Evolutionary conservation across 345 rosid species (phyloP).

Genomic region (Leavenworthia alabamica): DNA sequence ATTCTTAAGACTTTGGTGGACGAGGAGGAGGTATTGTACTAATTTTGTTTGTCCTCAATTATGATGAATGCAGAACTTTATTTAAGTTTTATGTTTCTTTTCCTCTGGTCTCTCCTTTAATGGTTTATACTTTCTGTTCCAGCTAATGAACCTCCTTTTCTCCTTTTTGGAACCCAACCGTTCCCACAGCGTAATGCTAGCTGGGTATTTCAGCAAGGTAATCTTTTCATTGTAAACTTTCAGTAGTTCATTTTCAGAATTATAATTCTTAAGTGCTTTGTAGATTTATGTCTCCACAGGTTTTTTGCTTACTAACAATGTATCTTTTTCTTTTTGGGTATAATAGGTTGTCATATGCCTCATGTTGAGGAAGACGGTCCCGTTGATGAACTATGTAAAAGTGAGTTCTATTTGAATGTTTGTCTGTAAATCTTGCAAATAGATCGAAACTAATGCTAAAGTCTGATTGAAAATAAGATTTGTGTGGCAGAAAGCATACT

Average conservation of each 20-base stretch:
- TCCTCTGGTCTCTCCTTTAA: slow-evolving; percentile 11
- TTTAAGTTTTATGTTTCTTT: not conserved
- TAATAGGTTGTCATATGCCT: slow-evolving; percentile 93
- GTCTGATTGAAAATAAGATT: not conserved
- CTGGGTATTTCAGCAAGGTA: slow-evolving; percentile 99
- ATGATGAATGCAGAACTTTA: not conserved
- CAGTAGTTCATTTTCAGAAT: not conserved
- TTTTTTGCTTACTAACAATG: not conserved
- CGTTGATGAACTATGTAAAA: slow-evolving; percentile 89
- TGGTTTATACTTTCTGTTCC: slow-evolving; percentile 29
- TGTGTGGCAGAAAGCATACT: not conserved
- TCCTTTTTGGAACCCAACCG: slow-evolving; percentile 90
- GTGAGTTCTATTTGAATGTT: slow-evolving; percentile 40
- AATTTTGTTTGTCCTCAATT: slow-evolving; percentile 3
- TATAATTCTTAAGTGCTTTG: not conserved
- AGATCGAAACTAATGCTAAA: not conserved
- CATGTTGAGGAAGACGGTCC: slow-evolving; percentile 84
- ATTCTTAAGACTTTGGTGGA: slow-evolving; percentile 87
- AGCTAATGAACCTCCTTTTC: slow-evolving; percentile 94
- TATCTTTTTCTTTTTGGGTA: slow-evolving; percentile 8
- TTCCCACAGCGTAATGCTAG: slow-evolving; percentile 77
- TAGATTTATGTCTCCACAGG: not conserved
- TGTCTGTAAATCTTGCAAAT: not conserved
- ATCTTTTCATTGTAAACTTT: not conserved
- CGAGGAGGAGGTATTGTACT: slow-evolving; percentile 76